These are phyloP conservation scores for Reticulascus tulasneorum DNA, from an alignment of 2,329 filamentous ascomycete species.

Conservation along the genomic window DNA sequence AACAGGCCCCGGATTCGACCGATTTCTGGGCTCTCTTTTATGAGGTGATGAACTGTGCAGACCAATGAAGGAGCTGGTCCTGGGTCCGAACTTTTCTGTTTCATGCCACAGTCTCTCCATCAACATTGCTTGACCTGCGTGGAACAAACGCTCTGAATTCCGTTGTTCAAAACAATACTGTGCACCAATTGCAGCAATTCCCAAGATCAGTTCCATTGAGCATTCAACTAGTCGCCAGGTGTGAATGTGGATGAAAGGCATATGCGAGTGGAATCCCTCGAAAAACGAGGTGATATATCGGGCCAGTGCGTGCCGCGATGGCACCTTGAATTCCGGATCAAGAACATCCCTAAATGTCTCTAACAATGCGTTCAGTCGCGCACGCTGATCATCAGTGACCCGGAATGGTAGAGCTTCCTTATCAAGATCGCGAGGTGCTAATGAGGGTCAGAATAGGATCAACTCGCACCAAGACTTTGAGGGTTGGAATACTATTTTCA, in stretches of 20 bases:
- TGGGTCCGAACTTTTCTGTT: slow-evolving; percentile 19
- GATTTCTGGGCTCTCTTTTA: slow-evolving; percentile 1
- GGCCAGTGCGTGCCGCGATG: slow-evolving; percentile 31
- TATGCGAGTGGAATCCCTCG: slow-evolving; percentile 32
- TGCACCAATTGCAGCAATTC: slow-evolving; percentile 28
- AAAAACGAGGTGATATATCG: slow-evolving; percentile 31
- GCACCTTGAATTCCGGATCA: slow-evolving; percentile 24
- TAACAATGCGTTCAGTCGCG: slow-evolving; percentile 18
- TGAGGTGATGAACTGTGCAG: slow-evolving; percentile 12
- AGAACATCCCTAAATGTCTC: slow-evolving; percentile 24
- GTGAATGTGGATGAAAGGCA: slow-evolving; percentile 32
- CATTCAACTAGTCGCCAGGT: slow-evolving; percentile 27
- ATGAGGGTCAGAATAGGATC: not conserved
- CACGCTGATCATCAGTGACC: slow-evolving; percentile 30
- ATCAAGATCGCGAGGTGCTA: slow-evolving; percentile 14
- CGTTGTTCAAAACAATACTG: slow-evolving; percentile 35
- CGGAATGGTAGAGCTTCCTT: slow-evolving; percentile 16
- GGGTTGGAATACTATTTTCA: slow-evolving; percentile 12
- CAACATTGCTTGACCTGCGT: slow-evolving; percentile 25
- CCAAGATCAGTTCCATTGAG: slow-evolving; percentile 27
- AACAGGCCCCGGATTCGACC: too few relatives aligned
- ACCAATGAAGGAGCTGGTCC: slow-evolving; percentile 20
- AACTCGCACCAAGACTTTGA: not conserved
- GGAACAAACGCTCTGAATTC: slow-evolving; percentile 28
- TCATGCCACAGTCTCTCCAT: slow-evolving; percentile 23